Evolutionary conservation across 2,329 filamentous ascomycete species (phyloP), one percentile per base, ranked within the genome.

Genomic region (Penicillium sp.): DNA sequence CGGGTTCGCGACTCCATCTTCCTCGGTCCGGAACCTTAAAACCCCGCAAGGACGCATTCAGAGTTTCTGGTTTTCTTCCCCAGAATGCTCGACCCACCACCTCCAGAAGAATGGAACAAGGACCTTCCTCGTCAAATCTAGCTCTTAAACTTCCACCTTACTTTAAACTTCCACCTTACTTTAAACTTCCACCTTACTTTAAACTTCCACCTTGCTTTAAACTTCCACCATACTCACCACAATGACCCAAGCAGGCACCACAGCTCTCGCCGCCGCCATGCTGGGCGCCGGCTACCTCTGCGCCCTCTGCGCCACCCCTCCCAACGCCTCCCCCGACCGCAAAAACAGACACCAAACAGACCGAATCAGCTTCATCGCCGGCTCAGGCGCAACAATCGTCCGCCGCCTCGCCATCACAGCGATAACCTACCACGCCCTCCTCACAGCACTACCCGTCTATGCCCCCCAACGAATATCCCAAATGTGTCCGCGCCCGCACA

Each of bases 361-460:
- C 52, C 63, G 63, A 44, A 55, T 69, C 39, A 55, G 59, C 13
- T 57, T 65, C 41, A 14, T 70, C 16, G 55, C 60, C 4, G 61
- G 59, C n/a, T 27, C 27, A 1, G 56, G 53, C 5, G 19, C 60
- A 4, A 55, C 58, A 2, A 58, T 63, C 33, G 7, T 27, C 27
- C 63, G 60, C 10, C 60, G 59, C 35, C n/a, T 57, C 19, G 37
- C 35, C 9, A 24, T 60, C 18, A n/a, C 58, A 1, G 39, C 53
- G 24, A 40, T 55, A 16, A 13, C 64, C 11, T 71, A 69, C 46
- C 69, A 72, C 18, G 62, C 66, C 13, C 47, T 68, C 6, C 24
- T 72, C 16, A 50, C 59, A 1, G 16, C 43, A 2, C 50, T 67
- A 6, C 55, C 63, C 2, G 47, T 40, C 14, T 39, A 49, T 36